A percentile compares a stretch with the other conserved stretches of the same genome.
Conservation (phyloP, 305 asterid genomes). For the Fraxinus latifolia region DNA sequence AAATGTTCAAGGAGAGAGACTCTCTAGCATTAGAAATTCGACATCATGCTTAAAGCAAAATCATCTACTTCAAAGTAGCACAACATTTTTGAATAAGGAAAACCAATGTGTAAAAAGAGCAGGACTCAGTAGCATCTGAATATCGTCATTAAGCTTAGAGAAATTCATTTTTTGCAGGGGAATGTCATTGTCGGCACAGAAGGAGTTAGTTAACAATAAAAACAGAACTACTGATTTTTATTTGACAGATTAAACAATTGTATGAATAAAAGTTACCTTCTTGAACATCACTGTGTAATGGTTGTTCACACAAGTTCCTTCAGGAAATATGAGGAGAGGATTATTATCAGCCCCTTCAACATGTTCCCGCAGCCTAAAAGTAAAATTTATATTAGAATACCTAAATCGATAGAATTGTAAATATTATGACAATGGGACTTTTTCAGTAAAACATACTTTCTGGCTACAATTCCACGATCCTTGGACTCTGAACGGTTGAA, state of each 20-base stretch:
- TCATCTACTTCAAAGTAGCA: background rate
- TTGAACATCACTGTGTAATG: conserved; percentile 97
- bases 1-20: background rate
- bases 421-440: background rate
- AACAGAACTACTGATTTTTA: background rate
- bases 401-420: conserved; percentile 16
- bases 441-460: conserved; percentile 57
- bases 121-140: background rate
- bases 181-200: background rate
- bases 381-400: conserved; percentile 4
- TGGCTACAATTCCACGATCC: conserved; percentile 88
- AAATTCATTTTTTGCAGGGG: background rate
- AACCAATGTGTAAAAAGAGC: background rate
- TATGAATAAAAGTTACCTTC: conserved; percentile 46
- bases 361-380: conserved; percentile 75
- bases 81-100: background rate
- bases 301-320: conserved; percentile 97
- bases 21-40: background rate
- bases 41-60: background rate
- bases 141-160: background rate
- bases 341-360: conserved; percentile 84
- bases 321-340: conserved; percentile 97
- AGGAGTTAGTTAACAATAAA: background rate
- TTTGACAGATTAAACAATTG: background rate
- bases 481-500: conserved; percentile 94